phyloP scores from a whole-genome alignment of 2,329 filamentous ascomycete species.

The Xylaria sp. region DNA sequence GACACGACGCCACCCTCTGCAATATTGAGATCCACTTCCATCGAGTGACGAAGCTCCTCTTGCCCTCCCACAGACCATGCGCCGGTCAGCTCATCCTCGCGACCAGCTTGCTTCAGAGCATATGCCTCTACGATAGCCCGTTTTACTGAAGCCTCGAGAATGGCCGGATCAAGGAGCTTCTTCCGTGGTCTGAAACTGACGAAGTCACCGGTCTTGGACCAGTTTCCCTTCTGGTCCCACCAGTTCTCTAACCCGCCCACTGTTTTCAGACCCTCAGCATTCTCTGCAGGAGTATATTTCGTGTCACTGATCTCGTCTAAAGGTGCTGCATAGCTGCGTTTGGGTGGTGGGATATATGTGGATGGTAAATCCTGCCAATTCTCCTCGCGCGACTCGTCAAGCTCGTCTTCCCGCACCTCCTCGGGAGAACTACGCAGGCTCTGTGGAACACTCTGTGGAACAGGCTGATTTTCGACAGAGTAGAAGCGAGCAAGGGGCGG shows the following conservation, averaged over 20 bases:
- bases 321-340: slow-evolving; percentile 33
- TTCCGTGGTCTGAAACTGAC: slow-evolving; percentile 45
- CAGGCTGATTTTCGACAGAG: slow-evolving; percentile 24
- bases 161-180: slow-evolving; percentile 46
- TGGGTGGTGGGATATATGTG: slow-evolving; percentile 25
- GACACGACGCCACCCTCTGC: slow-evolving; percentile 44
- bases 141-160: slow-evolving; percentile 53
- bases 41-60: slow-evolving; percentile 39
- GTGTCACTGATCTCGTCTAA: slow-evolving; percentile 38
- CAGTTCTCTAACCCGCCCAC: slow-evolving; percentile 52
- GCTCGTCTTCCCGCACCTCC: slow-evolving; percentile 2
- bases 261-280: slow-evolving; percentile 48
- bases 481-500: slow-evolving; percentile 27
- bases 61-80: slow-evolving; percentile 33
- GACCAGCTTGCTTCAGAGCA: slow-evolving; percentile 43
- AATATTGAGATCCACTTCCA: slow-evolving; percentile 44
- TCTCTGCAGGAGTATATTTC: slow-evolving; percentile 51
- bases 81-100: slow-evolving; percentile 25
- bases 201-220: slow-evolving; percentile 50
- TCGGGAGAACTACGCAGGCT: background rate
- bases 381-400: slow-evolving; percentile 1
- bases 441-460: background rate
- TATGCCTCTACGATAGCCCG: slow-evolving; percentile 57
- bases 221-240: slow-evolving; percentile 59
- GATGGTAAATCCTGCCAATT: background rate